These are phyloP conservation scores for Thyridium curvatum DNA, from an alignment of 2,329 filamentous ascomycete species.

Conservation along the genomic window DNA sequence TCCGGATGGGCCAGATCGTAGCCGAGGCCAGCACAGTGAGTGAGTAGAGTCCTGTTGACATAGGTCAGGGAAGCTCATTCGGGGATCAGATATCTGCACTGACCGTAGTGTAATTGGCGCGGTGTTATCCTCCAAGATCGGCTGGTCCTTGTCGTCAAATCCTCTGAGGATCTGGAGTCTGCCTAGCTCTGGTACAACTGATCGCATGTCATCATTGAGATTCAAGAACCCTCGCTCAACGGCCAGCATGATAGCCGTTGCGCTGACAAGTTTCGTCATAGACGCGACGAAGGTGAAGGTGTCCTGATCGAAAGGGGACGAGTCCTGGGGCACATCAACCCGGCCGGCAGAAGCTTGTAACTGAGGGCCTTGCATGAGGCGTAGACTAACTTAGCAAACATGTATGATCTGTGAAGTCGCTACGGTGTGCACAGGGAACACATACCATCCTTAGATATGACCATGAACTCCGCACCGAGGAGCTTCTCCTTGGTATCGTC, in stretches of 20 bases:
- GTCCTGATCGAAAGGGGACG: constrained; percentile 20
- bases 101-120: constrained; percentile 30
- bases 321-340: constrained; percentile 18
- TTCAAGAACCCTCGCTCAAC: constrained; percentile 25
- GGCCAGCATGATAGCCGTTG: constrained; percentile 29
- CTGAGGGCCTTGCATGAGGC: constrained; percentile 18
- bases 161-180: constrained; percentile 24
- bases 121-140: constrained; percentile 28
- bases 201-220: constrained; percentile 30
- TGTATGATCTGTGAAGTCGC: too few relatives aligned
- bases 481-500: constrained; percentile 19
- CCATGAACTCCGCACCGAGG: constrained; percentile 19
- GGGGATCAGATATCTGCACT: constrained; percentile 3
- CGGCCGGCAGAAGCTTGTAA: constrained; percentile 30
- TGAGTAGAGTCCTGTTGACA: constrained; percentile 31
- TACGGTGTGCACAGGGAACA: too few relatives aligned
- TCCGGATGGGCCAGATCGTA: constrained; percentile 35
- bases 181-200: constrained; percentile 24
- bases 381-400: not conserved
- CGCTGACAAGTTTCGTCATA: constrained; percentile 36
- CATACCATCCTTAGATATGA: constrained; percentile 18
- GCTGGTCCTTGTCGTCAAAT: constrained; percentile 25
- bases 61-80: too few relatives aligned
- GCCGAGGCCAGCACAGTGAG: constrained; percentile 40
- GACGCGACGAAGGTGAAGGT: constrained; percentile 32